phyloP scores from a whole-genome alignment of 768 basidiomycete species.

The Clitopilus passeckerianus region DNA sequence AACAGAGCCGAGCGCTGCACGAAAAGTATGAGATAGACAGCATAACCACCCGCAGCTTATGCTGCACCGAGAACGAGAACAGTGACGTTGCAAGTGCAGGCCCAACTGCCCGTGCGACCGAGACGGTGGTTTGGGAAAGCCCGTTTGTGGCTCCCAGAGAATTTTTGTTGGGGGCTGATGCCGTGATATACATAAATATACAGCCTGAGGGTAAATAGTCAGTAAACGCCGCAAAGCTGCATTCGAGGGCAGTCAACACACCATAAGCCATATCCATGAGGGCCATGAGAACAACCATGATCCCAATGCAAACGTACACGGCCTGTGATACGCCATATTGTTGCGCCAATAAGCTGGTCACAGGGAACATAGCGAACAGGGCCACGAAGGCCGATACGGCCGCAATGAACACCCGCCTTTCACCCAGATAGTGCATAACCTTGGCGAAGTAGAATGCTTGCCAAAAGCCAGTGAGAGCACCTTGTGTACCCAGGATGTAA shows the following conservation, averaged over 20 bases:
- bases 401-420: conserved; percentile 36
- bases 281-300: conserved; percentile 1
- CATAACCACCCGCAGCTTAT: conserved; percentile 42
- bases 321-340: neutral
- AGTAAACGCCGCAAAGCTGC: neutral
- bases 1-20: conserved; percentile 24
- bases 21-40: conserved; percentile 33
- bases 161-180: conserved; percentile 41
- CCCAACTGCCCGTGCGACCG: conserved; percentile 43
- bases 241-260: neutral
- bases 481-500: conserved; percentile 39
- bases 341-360: neutral
- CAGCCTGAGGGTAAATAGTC: conserved; percentile 24
- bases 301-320: conserved; percentile 2
- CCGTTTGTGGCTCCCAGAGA: conserved; percentile 51
- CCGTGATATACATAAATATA: conserved; percentile 47
- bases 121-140: conserved; percentile 37
- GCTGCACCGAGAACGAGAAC: conserved; percentile 48
- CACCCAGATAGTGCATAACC: conserved; percentile 40
- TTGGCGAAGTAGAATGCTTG: conserved; percentile 44
- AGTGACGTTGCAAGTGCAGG: conserved; percentile 44
- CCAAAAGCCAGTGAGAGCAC: conserved; percentile 45
- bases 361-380: conserved; percentile 21
- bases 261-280: conserved; percentile 10
- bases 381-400: conserved; percentile 33